A percentile compares a stretch with the other conserved stretches of the same genome.
These are phyloP conservation scores for Angophora floribunda DNA, from an alignment of 345 rosid genomes.

Conservation along the genomic window DNA sequence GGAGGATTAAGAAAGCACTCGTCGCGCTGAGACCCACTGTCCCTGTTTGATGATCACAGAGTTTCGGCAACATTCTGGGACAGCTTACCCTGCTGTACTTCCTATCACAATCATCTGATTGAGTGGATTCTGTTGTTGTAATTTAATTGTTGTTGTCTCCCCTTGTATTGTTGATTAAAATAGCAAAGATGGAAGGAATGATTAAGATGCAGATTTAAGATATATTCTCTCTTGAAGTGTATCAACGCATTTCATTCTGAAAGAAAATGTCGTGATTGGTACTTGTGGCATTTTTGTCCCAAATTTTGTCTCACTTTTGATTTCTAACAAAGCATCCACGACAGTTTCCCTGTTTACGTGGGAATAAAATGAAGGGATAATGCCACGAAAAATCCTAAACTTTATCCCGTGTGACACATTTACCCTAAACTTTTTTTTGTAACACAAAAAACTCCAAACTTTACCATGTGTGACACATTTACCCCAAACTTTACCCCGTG, in stretches of 20 bases:
- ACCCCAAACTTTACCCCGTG: too few species aligned
- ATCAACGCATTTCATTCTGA: neutral
- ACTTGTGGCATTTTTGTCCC: neutral
- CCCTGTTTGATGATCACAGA: constrained; percentile 19
- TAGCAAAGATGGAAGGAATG: neutral
- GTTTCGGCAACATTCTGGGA: neutral
- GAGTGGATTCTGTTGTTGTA: neutral
- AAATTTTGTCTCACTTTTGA: neutral
- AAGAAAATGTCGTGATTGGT: neutral
- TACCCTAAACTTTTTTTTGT: too few species aligned
- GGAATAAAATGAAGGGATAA: neutral
- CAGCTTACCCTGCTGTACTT: neutral
- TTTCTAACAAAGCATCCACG: neutral
- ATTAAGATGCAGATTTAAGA: neutral
- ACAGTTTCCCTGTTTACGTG: neutral
- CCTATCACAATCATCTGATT: neutral
- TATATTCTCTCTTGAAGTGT: neutral
- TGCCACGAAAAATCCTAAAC: too few species aligned
- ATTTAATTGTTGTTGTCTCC: neutral
- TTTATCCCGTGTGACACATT: too few species aligned
- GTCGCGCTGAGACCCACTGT: constrained; percentile 37
- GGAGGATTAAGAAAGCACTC: constrained; percentile 76
- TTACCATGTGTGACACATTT: too few species aligned
- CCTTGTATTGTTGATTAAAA: neutral
- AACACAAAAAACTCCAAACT: too few species aligned